phyloP scores from a whole-genome alignment of 805 yeast species.

The Ogataea pilisensis region DNA sequence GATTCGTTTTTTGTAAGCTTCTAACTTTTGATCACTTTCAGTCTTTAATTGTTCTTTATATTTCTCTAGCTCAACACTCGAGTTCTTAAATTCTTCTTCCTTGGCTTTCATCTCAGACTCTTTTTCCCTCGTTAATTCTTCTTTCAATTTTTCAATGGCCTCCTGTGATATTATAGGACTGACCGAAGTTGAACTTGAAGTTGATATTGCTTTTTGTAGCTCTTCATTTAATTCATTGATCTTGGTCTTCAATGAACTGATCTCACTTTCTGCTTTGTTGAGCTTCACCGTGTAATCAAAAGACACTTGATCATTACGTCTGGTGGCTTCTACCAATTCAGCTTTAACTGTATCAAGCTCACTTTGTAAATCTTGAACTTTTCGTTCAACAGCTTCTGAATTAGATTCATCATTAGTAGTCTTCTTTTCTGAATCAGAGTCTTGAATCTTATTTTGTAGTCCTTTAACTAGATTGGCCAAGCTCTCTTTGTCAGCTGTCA shows the following conservation, averaged over 20 bases:
- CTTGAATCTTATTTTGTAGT: slow-evolving; percentile 11
- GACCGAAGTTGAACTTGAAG: too few relatives aligned
- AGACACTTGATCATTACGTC: slow-evolving; percentile 12
- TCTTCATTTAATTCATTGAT: slow-evolving; percentile 11
- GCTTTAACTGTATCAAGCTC: slow-evolving; percentile 1
- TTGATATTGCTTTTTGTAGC: not conserved
- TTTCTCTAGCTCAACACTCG: slow-evolving; percentile 21
- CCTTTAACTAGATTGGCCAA: slow-evolving; percentile 12
- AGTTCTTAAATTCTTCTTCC: slow-evolving; percentile 17
- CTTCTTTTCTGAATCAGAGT: not conserved
- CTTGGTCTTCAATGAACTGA: slow-evolving; percentile 13
- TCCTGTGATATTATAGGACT: not conserved
- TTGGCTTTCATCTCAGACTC: slow-evolving; percentile 15
- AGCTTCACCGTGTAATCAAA: slow-evolving; percentile 14
- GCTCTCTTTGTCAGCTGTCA: slow-evolving; percentile 15
- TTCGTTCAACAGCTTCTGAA: not conserved
- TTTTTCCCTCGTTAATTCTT: slow-evolving; percentile 18
- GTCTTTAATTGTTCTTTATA: slow-evolving; percentile 20
- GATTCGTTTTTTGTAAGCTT: slow-evolving; percentile 31
- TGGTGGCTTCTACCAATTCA: slow-evolving; percentile 8
- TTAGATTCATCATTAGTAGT: not conserved
- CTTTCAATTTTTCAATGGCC: slow-evolving; percentile 15
- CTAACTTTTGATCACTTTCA: slow-evolving; percentile 31
- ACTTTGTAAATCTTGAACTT: slow-evolving; percentile 1
- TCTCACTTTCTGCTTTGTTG: slow-evolving; percentile 14